Evolutionary conservation across 305 asterid species (phyloP).

Genomic region (Fraxinus dipetala): DNA sequence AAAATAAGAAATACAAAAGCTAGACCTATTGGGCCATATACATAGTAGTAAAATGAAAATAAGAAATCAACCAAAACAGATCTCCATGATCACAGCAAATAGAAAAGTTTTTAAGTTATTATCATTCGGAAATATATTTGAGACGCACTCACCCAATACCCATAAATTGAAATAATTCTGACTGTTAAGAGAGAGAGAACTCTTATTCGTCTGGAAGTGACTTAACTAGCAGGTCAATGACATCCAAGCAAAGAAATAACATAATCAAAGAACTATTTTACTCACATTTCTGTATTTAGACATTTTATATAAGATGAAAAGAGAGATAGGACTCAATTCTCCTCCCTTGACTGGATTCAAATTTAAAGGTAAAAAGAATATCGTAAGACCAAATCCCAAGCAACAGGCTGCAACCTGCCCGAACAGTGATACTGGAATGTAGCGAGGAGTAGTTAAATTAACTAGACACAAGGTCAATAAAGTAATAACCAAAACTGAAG

Average conservation of each 20-base stretch:
- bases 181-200: neutral
- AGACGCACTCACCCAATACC: neutral
- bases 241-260: neutral
- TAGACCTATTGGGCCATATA: neutral
- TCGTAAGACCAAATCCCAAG: neutral
- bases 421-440: neutral
- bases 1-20: neutral
- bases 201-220: neutral
- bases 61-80: neutral
- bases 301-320: neutral
- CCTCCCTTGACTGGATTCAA: neutral
- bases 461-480: neutral
- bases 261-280: neutral
- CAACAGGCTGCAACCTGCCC: neutral
- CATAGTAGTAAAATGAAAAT: neutral
- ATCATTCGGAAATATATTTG: conserved; percentile 8
- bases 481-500: neutral
- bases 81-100: neutral
- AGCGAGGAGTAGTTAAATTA: neutral
- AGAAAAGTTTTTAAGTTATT: neutral
- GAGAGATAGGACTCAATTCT: neutral
- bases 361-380: neutral
- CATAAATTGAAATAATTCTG: conserved; percentile 2
- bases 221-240: conserved; percentile 4
- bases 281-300: neutral